phyloP scores from a whole-genome alignment of 352 stramenopile genomes.

The Pythium volutum region DNA sequence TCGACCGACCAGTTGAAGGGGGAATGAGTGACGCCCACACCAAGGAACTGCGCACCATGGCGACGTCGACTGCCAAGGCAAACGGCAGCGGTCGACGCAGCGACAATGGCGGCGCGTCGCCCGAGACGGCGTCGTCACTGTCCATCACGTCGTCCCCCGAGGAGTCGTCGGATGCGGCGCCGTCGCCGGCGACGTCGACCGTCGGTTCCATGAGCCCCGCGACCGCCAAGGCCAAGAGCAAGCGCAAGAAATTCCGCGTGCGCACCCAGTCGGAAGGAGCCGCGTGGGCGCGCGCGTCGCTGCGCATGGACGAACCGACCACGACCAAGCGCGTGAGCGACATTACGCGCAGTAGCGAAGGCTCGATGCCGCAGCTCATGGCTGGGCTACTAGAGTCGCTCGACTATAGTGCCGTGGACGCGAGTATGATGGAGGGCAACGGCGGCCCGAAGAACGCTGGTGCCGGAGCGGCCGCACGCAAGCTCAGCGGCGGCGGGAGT shows the following conservation, averaged over 20 bases:
- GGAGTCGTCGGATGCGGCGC: conserved; percentile 12
- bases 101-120: conserved; percentile 8
- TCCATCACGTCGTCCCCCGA: conserved; percentile 20
- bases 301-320: conserved; percentile 44
- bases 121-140: conserved; percentile 16
- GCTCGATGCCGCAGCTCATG: conserved; percentile 39
- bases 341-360: conserved; percentile 46
- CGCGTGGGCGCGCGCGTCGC: conserved; percentile 64
- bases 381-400: conserved; percentile 47
- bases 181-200: conserved; percentile 10
- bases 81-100: conserved; percentile 11
- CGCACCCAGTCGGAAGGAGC: conserved; percentile 80
- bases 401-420: conserved; percentile 29
- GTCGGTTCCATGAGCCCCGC: conserved; percentile 13
- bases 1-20: background rate
- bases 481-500: conserved; percentile 5
- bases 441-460: conserved; percentile 25
- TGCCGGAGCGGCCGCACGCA: background rate
- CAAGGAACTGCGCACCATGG: conserved; percentile 16
- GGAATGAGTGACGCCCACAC: conserved; percentile 10
- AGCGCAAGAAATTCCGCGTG: conserved; percentile 56
- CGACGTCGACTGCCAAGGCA: background rate
- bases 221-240: conserved; percentile 17
- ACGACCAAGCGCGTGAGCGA: background rate
- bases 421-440: conserved; percentile 16